Conservation (phyloP, 257 asterid species). For the Capsicum pubescens region DNA sequence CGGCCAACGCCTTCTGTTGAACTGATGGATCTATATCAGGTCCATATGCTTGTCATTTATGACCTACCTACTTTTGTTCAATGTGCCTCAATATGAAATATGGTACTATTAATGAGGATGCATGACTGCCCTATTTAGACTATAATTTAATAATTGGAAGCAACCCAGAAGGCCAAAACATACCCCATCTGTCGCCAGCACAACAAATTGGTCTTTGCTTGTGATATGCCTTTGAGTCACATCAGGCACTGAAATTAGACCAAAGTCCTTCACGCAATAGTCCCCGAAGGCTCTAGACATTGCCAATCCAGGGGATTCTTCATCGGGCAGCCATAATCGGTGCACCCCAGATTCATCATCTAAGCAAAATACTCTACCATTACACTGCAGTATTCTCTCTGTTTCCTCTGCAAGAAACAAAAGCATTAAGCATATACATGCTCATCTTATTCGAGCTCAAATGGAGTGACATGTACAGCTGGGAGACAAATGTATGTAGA, state of each 20-base stretch:
- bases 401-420: constrained; percentile 66
- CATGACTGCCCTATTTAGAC: background rate
- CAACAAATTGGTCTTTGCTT: constrained; percentile 70
- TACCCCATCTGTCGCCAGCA: constrained; percentile 98
- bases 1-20: background rate
- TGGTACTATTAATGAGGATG: background rate
- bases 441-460: background rate
- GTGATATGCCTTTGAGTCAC: constrained; percentile 75
- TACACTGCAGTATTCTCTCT: constrained; percentile 71
- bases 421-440: background rate
- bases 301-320: constrained; percentile 89
- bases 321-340: constrained; percentile 87
- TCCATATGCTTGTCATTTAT: background rate
- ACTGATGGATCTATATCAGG: background rate
- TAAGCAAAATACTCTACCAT: constrained; percentile 76
- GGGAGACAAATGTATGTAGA: background rate
- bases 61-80: constrained; percentile 11
- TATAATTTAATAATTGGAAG: background rate
- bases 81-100: background rate
- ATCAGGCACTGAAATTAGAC: constrained; percentile 89
- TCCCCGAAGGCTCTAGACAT: constrained; percentile 99
- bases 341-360: constrained; percentile 86
- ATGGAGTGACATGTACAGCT: background rate
- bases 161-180: constrained; percentile 21
- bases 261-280: constrained; percentile 82